Conservation (phyloP, 108 stramenopile species). For the Pseudonitzschia multistriata region DNA sequence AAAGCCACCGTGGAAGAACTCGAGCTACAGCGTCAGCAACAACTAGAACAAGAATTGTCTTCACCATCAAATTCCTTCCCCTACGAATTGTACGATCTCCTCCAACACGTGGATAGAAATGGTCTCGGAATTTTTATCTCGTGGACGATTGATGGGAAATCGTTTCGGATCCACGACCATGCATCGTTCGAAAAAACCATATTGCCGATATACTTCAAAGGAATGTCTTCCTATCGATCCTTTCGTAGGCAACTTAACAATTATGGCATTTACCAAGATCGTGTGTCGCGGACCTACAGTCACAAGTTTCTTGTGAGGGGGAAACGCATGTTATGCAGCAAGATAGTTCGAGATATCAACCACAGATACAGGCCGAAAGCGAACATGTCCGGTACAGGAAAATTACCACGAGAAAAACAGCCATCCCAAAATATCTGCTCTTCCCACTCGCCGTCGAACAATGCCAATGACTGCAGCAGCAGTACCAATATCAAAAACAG, state of each 20-base stretch:
- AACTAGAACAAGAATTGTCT: background rate
- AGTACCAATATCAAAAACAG: background rate
- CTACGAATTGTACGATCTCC: conserved; percentile 21
- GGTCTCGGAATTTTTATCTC: conserved; percentile 26
- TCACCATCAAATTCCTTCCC: conserved; percentile 7
- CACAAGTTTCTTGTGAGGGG: conserved; percentile 5
- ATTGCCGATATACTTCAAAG: conserved; percentile 33
- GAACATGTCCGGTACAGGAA: background rate
- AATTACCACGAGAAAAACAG: background rate
- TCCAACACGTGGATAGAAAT: conserved; percentile 21
- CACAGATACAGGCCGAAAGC: background rate
- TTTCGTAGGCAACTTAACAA: conserved; percentile 91
- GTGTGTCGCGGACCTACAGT: background rate
- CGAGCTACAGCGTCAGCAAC: background rate
- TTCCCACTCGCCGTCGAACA: background rate
- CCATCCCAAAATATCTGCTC: background rate
- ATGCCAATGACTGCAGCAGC: background rate
- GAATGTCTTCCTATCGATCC: conserved; percentile 73
- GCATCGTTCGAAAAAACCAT: conserved; percentile 57
- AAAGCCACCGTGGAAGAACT: background rate
- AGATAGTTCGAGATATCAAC: background rate
- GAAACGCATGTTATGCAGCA: background rate
- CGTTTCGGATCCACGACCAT: conserved; percentile 65
- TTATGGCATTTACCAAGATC: conserved; percentile 55
- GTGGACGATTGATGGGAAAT: conserved; percentile 61